Base-by-base conservation (phyloP, 1,284 basidiomycete genomes). In the Tremellales sp. region DNA sequence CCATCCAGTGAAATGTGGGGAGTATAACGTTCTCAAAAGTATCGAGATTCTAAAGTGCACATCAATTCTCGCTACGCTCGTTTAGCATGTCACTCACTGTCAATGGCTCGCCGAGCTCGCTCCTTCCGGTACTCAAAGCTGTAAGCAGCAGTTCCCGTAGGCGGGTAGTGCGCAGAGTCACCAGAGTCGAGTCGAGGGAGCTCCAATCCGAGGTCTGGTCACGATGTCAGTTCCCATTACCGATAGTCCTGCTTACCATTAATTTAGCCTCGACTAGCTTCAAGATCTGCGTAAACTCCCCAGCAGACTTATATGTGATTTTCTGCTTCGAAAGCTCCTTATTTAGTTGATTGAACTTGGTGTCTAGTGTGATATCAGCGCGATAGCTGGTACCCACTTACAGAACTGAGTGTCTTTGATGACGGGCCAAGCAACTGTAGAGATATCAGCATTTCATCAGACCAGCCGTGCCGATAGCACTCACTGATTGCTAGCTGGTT, bases 111-210 rank as follows among this genome's bases (percentile, higher is more conserved):
- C n/a, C n/a, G n/a, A n/a, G n/a, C n/a, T 42, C 27, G n/a, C 5
- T 19, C 16, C 45, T 37, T 6, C 51, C 47, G 27, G 21, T 13
- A 25, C 27, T 25, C 27, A 58, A 45, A 2, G 43, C 51, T 3
- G 32, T 18, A 0, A 44, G 49, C 6, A 56, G 46, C 10, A 48
- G 40, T 12, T 27, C 33, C 5, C 41, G 39, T 31, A 52, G 43
- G 9, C 44, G 37, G 19, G 41, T 32, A 27, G 49, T 43, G 10
- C 42, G 31, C 27, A 31, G 40, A 18, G 26, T 3, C 10, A 42
- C 19, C 14, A 42, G 10, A 14, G 19, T 31, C 10, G 40, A 9
- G 27, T 42, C 40, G 27, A 42, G 40, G 4, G 40, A 29, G 4
- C 28, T 42, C 40, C 40, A 42, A 29, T 42, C 40, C 3, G 40